Base-by-base conservation (phyloP, 805 yeast genomes). In the Metschnikowia peoriensis region DNA sequence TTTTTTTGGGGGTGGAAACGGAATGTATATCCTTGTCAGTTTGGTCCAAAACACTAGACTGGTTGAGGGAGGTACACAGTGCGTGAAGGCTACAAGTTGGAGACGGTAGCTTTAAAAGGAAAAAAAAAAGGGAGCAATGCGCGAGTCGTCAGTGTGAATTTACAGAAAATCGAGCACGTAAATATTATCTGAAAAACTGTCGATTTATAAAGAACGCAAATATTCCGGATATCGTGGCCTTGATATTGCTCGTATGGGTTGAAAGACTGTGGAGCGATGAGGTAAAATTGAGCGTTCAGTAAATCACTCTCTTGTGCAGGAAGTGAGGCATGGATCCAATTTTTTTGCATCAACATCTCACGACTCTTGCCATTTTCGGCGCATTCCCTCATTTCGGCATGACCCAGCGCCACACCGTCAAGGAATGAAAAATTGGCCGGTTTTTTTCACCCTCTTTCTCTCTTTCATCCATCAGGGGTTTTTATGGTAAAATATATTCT, bases 251-350 rank as follows among this genome's bases (percentile, higher is more conserved):
- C 17, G 46, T 14, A 22, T 42, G 39, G 22, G 37, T 43, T 34
- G 27, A 46, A 38, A 38, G 29, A 45, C 44, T 46, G 54, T 41
- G 53, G 50, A 53, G 56, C 57, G 57, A 54, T 54, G 57, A 54
- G 57, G 48, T 54, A 46, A 54, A 50, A 47, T 17, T 41, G 52
- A 49, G 57, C 51, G 44, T 45, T 37, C 40, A 43, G 38, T 34
- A 45, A 41, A 47, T 34, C 47, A 46, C 51, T 15, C 16, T 41
- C 40, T 15, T 32, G 47, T 50, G 51, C 54, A 45, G 54, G 52
- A 28, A 27, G 16, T 28, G 41, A 38, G 35, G 43, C 42, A 41
- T 50, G 49, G 43, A 32, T 50, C 43, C 42, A 17, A 28, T 44
- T 38, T 35, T 16, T 35, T 16, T 39, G 53, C 53, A 45, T 44